Evolutionary conservation across 768 basidiomycete genomes (phyloP), one percentile per base, ranked within the genome.

Genomic region (Artomyces pyxidatus): DNA sequence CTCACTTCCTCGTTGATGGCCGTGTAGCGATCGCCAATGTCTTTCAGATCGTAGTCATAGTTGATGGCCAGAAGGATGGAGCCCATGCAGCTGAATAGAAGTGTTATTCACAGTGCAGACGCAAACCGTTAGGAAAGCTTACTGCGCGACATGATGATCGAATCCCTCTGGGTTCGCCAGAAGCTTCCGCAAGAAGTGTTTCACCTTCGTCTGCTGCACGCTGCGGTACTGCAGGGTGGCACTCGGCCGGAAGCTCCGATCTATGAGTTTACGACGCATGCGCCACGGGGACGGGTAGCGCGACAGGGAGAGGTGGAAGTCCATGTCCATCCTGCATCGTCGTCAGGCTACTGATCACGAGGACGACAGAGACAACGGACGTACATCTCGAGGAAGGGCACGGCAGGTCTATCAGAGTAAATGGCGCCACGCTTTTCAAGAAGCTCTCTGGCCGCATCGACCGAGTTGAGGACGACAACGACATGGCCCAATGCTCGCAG

Each of bases 21-120:
- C 2, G 49, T 10, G 37, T 32, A 22, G 19, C 11, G 23, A 32
- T 53, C 52, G 19, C 29, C 11, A 11, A 2, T 30, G 1, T 39
- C 27, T 19, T 41, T 30, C 14, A 21, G 19, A 12, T 53, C 43
- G 14, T 53, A 50, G 4, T 44, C 52, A 23, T 53, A 53, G 2
- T 47, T 41, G 42, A 50, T 49, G n/a, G 43, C 42, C 19, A 50
- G 11, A 35, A n/a, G 11, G 12, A 35, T 35, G 12, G 32, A 11
- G 11, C 32, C 32, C 3, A 21, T 40, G 10, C 16, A 21, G 3
- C 39, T 40, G 39, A 40, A 12, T n/a, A n/a, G n/a, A n/a, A n/a
- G n/a, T n/a, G n/a, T n/a, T n/a, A n/a, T n/a, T n/a, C n/a, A n/a
- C n/a, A n/a, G n/a, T n/a, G n/a, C n/a, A n/a, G n/a, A n/a, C n/a